Conservation (phyloP, 148 eudicot genomes). For the Camellia sinensis region DNA sequence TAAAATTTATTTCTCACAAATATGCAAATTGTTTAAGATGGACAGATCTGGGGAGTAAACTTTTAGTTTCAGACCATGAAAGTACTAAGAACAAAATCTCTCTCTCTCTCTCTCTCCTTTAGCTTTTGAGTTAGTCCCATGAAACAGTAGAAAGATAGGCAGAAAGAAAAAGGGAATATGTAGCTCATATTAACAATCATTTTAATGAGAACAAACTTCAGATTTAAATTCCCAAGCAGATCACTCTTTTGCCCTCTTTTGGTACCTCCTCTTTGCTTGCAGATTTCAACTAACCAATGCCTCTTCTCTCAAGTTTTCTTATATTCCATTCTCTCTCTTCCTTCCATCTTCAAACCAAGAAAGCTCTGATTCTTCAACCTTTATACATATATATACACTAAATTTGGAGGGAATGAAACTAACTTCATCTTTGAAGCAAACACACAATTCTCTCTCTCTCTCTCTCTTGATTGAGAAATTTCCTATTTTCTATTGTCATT, state of each 20-base stretch:
- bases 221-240: slow-evolving; percentile 39
- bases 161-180: slow-evolving; percentile 16
- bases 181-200: background rate
- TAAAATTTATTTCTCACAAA: background rate
- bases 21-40: background rate
- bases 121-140: slow-evolving; percentile 41
- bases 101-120: slow-evolving; percentile 5
- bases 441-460: slow-evolving; percentile 2
- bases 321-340: slow-evolving; percentile 61
- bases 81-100: slow-evolving; percentile 20
- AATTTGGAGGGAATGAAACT: slow-evolving; percentile 1
- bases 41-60: background rate
- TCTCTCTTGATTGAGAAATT: slow-evolving; percentile 30
- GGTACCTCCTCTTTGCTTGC: slow-evolving; percentile 58
- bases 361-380: slow-evolving; percentile 69
- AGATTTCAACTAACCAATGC: slow-evolving; percentile 56
- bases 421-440: slow-evolving; percentile 40
- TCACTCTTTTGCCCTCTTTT: slow-evolving; percentile 32
- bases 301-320: slow-evolving; percentile 77
- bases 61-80: slow-evolving; percentile 13
- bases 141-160: slow-evolving; percentile 30
- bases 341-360: slow-evolving; percentile 62
- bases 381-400: slow-evolving; percentile 27
- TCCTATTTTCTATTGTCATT: background rate
- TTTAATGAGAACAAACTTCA: slow-evolving; percentile 23